These are phyloP conservation scores for Exophiala lecanii-corni DNA, from an alignment of 2,329 filamentous ascomycete species.

Conservation along the genomic window DNA sequence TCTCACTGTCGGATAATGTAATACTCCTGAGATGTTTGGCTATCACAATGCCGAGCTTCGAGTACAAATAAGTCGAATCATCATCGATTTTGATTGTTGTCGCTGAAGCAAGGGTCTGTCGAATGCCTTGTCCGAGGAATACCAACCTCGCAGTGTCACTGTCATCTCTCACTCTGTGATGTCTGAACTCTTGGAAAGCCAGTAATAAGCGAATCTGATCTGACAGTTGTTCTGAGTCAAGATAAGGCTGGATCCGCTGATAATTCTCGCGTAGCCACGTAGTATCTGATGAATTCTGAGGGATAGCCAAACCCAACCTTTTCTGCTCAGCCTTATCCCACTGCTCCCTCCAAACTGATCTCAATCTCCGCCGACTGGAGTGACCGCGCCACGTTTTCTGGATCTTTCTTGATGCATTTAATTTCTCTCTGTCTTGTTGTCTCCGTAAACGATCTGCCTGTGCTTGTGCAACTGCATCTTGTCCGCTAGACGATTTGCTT, in stretches of 20 bases:
- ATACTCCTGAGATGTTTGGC: conserved; percentile 16
- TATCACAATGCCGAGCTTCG: conserved; percentile 11
- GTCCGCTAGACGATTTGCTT: conserved; percentile 51
- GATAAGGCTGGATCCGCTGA: conserved; percentile 28
- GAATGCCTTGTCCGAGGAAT: conserved; percentile 42
- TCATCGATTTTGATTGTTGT: conserved; percentile 6
- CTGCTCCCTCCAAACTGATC: conserved; percentile 52
- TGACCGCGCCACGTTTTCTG: conserved; percentile 83
- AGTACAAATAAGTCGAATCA: conserved; percentile 9
- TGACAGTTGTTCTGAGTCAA: conserved; percentile 37
- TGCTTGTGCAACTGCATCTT: conserved; percentile 75
- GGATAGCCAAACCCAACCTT: conserved; percentile 4
- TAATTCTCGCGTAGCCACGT: conserved; percentile 6
- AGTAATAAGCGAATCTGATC: conserved; percentile 61
- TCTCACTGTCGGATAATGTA: neutral
- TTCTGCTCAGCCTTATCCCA: conserved; percentile 59
- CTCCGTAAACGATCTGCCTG: conserved; percentile 79
- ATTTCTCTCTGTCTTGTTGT: conserved; percentile 72
- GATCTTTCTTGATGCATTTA: conserved; percentile 68
- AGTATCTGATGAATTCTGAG: neutral
- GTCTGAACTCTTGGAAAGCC: conserved; percentile 47
- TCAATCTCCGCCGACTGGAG: conserved; percentile 55
- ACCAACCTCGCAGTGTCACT: conserved; percentile 38
- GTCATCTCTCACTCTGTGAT: conserved; percentile 35
- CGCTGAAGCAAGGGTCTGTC: conserved; percentile 7